These are phyloP conservation scores for Flagelloscypha sp. DNA, from an alignment of 768 basidiomycete genomes.

Conservation along the genomic window DNA sequence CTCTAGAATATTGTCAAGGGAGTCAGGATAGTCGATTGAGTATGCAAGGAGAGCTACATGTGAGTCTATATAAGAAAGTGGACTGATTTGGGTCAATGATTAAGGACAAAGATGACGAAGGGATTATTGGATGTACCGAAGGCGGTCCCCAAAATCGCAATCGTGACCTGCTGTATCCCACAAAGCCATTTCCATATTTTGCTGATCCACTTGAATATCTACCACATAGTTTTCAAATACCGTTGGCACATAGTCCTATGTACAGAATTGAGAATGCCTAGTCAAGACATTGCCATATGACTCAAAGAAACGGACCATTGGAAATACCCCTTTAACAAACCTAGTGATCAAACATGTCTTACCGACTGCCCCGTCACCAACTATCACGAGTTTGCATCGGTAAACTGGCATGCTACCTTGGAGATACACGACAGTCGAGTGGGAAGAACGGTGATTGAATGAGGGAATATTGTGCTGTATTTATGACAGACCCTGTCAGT, in stretches of 20 bases:
- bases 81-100: constrained; percentile 86
- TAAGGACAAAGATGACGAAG: no score
- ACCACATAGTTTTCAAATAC: constrained; percentile 11
- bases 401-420: no score
- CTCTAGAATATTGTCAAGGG: constrained; percentile 84
- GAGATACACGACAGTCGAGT: no score
- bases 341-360: constrained; percentile 96
- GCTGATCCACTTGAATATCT: constrained; percentile 10
- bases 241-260: constrained; percentile 9
- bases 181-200: constrained; percentile 7
- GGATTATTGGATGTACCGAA: no score
- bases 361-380: constrained; percentile 79
- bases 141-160: no score
- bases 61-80: constrained; percentile 81
- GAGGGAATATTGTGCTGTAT: no score
- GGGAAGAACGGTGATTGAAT: no score
- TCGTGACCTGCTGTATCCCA: constrained; percentile 87
- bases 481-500: no score
- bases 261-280: no score
- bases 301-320: constrained; percentile 54
- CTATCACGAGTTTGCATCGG: constrained; percentile 84
- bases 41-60: constrained; percentile 92
- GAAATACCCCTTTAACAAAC: constrained; percentile 92
- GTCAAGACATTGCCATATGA: constrained; percentile 6
- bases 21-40: constrained; percentile 87